Conservation (phyloP, 1,284 basidiomycete genomes). For the Trametes polyzona region DNA sequence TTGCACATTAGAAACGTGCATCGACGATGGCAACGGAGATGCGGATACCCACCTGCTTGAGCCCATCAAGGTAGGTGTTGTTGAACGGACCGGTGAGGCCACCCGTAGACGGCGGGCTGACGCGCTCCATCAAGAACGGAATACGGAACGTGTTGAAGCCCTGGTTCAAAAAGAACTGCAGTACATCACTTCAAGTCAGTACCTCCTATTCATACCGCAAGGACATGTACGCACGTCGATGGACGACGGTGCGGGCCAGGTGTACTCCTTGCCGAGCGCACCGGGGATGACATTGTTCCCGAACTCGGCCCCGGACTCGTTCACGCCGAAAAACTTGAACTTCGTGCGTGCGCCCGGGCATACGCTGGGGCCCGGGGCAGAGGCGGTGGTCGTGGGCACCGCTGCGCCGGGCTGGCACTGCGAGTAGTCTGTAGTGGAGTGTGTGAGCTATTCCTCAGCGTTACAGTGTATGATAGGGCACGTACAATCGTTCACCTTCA, state of each 20-base stretch:
- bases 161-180: constrained; percentile 52
- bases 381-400: constrained; percentile 15
- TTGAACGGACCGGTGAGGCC: constrained; percentile 60
- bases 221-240: constrained; percentile 42
- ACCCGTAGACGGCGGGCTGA: constrained; percentile 50
- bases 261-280: constrained; percentile 51
- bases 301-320: constrained; percentile 64
- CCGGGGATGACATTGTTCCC: constrained; percentile 52
- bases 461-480: background rate
- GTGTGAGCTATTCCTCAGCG: background rate
- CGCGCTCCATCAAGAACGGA: constrained; percentile 61
- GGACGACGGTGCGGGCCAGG: constrained; percentile 50
- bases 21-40: background rate
- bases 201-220: background rate
- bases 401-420: constrained; percentile 33
- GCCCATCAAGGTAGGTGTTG: constrained; percentile 52
- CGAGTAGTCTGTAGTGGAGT: constrained; percentile 30
- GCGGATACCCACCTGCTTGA: constrained; percentile 44
- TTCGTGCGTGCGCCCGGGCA: constrained; percentile 51
- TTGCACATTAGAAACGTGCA: background rate
- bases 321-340: constrained; percentile 68
- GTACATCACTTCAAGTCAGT: background rate
- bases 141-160: constrained; percentile 70
- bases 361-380: constrained; percentile 17
- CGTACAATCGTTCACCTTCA: constrained; percentile 32